Conservation (phyloP, 192 early-diverging fungal genomes). For the Phycomyces blakesleeanus region DNA sequence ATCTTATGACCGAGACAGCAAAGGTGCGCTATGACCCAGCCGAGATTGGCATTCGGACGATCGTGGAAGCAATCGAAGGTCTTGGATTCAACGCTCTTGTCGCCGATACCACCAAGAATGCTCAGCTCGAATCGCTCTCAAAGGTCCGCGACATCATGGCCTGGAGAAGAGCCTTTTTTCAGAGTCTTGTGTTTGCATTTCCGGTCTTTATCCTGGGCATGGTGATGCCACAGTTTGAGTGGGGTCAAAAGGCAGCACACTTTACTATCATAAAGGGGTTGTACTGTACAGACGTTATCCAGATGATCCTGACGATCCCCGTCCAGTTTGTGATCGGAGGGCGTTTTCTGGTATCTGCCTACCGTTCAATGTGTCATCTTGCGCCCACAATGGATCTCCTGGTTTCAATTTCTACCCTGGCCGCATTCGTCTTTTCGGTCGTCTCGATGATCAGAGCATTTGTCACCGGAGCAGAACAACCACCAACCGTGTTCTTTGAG, state of each 20-base stretch:
- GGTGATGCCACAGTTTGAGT: conserved; percentile 59
- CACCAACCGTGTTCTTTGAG: conserved; percentile 89
- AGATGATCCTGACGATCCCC: conserved; percentile 79
- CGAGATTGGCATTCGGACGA: conserved; percentile 63
- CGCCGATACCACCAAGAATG: conserved; percentile 39
- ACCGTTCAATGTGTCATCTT: conserved; percentile 71
- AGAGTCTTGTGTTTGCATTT: conserved; percentile 67
- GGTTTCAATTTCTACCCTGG: conserved; percentile 79
- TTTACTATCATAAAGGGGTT: conserved; percentile 43
- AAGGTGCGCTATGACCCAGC: conserved; percentile 59
- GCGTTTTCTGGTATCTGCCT: conserved; percentile 75
- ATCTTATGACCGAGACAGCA: conserved; percentile 69
- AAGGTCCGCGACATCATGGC: conserved; percentile 81
- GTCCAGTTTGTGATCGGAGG: conserved; percentile 88
- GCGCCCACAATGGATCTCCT: conserved; percentile 97
- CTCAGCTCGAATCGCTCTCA: conserved; percentile 84
- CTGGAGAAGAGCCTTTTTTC: conserved; percentile 69
- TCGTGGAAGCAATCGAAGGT: conserved; percentile 76
- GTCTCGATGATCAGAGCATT: conserved; percentile 69
- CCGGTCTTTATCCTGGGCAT: conserved; percentile 82
- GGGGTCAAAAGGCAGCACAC: conserved; percentile 40
- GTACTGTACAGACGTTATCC: conserved; percentile 58
- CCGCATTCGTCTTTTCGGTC: conserved; percentile 81
- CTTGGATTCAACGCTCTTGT: conserved; percentile 50
- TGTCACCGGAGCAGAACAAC: conserved; percentile 41